Percentiles rank a stretch among this genome's conserved stretches.
phyloP scores from a whole-genome alignment of 768 basidiomycete genomes.

The Naematelia encephala region DNA sequence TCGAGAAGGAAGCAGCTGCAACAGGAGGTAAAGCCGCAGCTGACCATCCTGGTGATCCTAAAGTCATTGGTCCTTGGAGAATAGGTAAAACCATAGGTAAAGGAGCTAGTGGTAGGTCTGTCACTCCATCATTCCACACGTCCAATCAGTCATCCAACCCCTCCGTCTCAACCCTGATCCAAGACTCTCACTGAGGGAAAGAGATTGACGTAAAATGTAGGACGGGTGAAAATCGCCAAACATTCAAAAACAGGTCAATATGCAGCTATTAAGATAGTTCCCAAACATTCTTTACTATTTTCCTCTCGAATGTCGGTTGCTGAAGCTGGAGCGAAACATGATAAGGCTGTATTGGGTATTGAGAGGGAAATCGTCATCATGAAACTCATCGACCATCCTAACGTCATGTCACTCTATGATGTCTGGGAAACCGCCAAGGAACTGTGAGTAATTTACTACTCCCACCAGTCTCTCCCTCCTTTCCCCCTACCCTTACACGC shows the following conservation, averaged over 20 bases:
- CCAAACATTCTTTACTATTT: slow-evolving; percentile 67
- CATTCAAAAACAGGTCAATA: slow-evolving; percentile 82
- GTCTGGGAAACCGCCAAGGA: slow-evolving; percentile 90
- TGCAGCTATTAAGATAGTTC: slow-evolving; percentile 93
- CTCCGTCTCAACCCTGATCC: too few species aligned
- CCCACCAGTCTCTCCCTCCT: not conserved
- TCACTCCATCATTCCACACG: too few species aligned
- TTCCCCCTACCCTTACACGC: too few species aligned
- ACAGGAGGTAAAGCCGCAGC: slow-evolving; percentile 69
- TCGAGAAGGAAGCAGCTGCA: slow-evolving; percentile 66
- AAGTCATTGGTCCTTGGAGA: slow-evolving; percentile 83
- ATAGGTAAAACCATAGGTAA: slow-evolving; percentile 91
- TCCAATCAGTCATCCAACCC: too few species aligned
- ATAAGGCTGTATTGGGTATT: slow-evolving; percentile 61
- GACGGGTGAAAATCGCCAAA: slow-evolving; percentile 85
- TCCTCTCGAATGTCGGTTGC: slow-evolving; percentile 58
- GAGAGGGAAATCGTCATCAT: slow-evolving; percentile 97
- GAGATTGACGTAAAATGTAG: slow-evolving; percentile 27
- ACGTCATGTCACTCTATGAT: slow-evolving; percentile 91
- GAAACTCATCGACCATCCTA: slow-evolving; percentile 98
- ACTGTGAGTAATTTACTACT: slow-evolving; percentile 54
- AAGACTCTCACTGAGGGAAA: not conserved
- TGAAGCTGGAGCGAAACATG: slow-evolving; percentile 37
- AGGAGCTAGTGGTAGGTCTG: slow-evolving; percentile 69
- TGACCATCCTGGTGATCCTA: slow-evolving; percentile 79